Conservation (phyloP, 257 asterid genomes). For the Buddleja alternifolia region DNA sequence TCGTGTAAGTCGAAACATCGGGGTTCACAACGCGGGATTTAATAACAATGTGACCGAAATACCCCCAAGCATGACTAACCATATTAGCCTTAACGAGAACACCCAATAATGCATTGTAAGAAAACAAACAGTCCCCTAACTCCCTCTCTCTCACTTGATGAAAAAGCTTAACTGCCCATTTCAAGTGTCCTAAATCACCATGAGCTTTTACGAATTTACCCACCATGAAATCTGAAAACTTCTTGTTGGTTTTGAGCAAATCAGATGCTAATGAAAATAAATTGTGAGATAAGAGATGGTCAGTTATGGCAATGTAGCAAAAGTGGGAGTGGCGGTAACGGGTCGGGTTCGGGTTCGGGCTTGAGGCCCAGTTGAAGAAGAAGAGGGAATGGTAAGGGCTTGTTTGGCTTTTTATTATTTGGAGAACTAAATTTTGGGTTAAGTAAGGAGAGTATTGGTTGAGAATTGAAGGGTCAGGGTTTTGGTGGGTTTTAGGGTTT, state of each 20-base stretch:
- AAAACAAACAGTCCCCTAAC: conserved; percentile 46
- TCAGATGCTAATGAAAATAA: conserved; percentile 39
- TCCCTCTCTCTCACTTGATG: conserved; percentile 34
- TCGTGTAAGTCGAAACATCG: conserved; percentile 50
- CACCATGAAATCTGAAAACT: conserved; percentile 50
- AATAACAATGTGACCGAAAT: conserved; percentile 39
- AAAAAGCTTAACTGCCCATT: conserved; percentile 44
- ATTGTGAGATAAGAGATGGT: conserved; percentile 44
- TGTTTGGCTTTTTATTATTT: conserved; percentile 35
- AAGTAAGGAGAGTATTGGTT: conserved; percentile 45
- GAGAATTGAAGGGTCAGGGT: conserved; percentile 40
- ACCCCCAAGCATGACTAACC: conserved; percentile 42
- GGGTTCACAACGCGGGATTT: conserved; percentile 41
- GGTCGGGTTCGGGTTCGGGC: conserved; percentile 39
- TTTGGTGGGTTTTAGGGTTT: conserved; percentile 29
- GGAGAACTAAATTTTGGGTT: conserved; percentile 37
- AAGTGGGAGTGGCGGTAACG: conserved; percentile 40
- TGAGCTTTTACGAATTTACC: conserved; percentile 56
- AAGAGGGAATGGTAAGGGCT: conserved; percentile 51
- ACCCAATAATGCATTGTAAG: conserved; percentile 51
- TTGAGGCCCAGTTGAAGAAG: conserved; percentile 60
- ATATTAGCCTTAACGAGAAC: conserved; percentile 46
- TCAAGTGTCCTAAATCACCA: conserved; percentile 55
- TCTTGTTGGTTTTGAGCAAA: conserved; percentile 38
- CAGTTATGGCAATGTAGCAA: conserved; percentile 53